Percentiles rank a stretch among this genome's conserved stretches.
phyloP scores from a whole-genome alignment of 225 moss, liverwort and hornwort species.

The Bryum argenteum region DNA sequence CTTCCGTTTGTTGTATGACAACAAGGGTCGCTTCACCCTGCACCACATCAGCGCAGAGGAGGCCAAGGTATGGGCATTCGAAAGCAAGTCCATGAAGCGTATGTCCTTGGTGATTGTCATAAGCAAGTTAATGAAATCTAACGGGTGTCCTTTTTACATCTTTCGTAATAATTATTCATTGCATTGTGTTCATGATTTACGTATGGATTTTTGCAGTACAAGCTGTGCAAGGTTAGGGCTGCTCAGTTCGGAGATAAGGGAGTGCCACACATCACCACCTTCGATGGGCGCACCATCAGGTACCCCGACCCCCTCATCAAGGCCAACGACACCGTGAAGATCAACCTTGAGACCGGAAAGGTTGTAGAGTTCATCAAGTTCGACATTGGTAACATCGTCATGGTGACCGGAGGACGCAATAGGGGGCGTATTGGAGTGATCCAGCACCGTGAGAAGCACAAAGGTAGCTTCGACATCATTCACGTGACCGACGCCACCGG shows the following conservation, averaged over 20 bases:
- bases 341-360: conserved; percentile 90
- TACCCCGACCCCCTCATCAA: conserved; percentile 95
- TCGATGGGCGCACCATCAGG: conserved; percentile 83
- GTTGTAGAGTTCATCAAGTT: conserved; percentile 89
- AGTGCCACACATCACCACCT: conserved; percentile 83
- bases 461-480: conserved; percentile 94
- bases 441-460: conserved; percentile 97
- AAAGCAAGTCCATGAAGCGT: background rate
- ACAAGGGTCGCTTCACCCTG: conserved; percentile 88
- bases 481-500: conserved; percentile 79
- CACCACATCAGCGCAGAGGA: conserved; percentile 87
- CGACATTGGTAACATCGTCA: conserved; percentile 85
- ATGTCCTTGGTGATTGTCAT: too few relatives aligned
- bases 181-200: too few relatives aligned
- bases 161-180: too few relatives aligned
- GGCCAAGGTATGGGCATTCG: conserved; percentile 57
- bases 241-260: conserved; percentile 90
- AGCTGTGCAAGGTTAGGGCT: conserved; percentile 88
- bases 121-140: too few relatives aligned
- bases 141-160: too few relatives aligned
- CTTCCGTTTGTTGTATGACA: conserved; percentile 87
- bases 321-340: conserved; percentile 85
- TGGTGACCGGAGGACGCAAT: conserved; percentile 94
- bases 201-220: conserved; percentile 53
- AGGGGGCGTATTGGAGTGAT: conserved; percentile 90